Evolutionary conservation across 345 rosid genomes (phyloP).

Genomic region (Euphorbia pulcherrima): DNA sequence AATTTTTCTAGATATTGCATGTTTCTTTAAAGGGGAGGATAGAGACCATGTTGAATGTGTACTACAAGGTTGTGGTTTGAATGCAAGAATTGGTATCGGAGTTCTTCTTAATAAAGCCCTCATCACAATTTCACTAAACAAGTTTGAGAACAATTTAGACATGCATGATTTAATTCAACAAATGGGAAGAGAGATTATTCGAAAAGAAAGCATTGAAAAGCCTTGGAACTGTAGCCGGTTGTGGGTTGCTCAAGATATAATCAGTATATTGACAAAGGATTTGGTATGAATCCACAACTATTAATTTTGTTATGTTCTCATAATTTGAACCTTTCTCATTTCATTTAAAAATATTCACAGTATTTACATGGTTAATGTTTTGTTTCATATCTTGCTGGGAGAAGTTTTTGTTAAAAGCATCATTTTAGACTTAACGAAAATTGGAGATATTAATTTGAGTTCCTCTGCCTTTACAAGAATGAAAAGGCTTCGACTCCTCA

Average conservation of each 20-base stretch:
- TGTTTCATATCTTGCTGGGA: neutral
- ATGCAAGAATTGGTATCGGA: neutral
- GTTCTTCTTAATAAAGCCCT: neutral
- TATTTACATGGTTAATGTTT: neutral
- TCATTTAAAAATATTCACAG: neutral
- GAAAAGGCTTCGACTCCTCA: neutral
- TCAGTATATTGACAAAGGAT: too few relatives aligned
- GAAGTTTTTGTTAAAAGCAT: neutral
- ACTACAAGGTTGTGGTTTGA: too few relatives aligned
- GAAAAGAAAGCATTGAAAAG: neutral
- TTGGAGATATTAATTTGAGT: neutral
- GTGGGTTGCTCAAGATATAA: too few relatives aligned
- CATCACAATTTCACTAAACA: neutral
- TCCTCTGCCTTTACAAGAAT: neutral
- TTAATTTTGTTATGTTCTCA: too few relatives aligned
- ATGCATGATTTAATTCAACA: constrained; percentile 3
- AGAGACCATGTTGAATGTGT: too few relatives aligned
- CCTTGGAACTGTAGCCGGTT: too few relatives aligned
- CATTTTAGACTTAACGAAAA: neutral
- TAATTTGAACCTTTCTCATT: neutral
- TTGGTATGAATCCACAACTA: too few relatives aligned
- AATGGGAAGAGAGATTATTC: constrained; percentile 5
- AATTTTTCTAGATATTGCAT: too few relatives aligned
- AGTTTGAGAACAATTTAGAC: neutral
- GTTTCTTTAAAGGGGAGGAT: too few relatives aligned